Evolutionary conservation across 257 asterid species (phyloP).

Genomic region (Plantago ovata): DNA sequence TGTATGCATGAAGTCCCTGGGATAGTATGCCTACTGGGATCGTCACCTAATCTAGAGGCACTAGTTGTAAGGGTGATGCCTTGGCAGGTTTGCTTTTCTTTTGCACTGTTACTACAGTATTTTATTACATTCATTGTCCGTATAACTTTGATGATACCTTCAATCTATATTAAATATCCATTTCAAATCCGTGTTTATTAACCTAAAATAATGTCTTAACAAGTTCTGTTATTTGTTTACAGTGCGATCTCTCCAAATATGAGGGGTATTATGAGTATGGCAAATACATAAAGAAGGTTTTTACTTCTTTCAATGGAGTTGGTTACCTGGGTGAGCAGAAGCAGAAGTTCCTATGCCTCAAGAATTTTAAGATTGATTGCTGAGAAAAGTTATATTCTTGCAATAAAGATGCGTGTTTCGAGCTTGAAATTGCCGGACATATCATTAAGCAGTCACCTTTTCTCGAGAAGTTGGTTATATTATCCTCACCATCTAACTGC

Average conservation of each 20-base stretch:
- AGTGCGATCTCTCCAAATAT: not conserved
- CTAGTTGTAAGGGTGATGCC: not conserved
- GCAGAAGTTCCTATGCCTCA: not conserved
- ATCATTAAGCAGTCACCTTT: not conserved
- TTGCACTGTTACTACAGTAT: not conserved
- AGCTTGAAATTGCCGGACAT: not conserved
- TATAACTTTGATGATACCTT: not conserved
- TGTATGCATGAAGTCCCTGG: slow-evolving; percentile 3
- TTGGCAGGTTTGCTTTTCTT: not conserved
- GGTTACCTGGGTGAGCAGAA: not conserved
- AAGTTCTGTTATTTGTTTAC: not conserved
- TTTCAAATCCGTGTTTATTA: not conserved
- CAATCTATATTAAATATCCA: no score
- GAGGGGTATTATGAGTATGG: not conserved
- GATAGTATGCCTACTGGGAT: not conserved
- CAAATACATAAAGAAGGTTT: not conserved
- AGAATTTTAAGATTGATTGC: not conserved
- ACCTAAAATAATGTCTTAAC: not conserved
- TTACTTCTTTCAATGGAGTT: not conserved
- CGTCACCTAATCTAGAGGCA: not conserved
- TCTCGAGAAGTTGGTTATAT: slow-evolving; percentile 1
- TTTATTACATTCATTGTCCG: not conserved
- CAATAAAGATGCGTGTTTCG: not conserved
- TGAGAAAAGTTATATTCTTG: not conserved
- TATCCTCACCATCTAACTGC: not conserved